These are phyloP conservation scores for Melocanna baccifera DNA, from an alignment of 176 grass and related monocot species.

Conservation along the genomic window DNA sequence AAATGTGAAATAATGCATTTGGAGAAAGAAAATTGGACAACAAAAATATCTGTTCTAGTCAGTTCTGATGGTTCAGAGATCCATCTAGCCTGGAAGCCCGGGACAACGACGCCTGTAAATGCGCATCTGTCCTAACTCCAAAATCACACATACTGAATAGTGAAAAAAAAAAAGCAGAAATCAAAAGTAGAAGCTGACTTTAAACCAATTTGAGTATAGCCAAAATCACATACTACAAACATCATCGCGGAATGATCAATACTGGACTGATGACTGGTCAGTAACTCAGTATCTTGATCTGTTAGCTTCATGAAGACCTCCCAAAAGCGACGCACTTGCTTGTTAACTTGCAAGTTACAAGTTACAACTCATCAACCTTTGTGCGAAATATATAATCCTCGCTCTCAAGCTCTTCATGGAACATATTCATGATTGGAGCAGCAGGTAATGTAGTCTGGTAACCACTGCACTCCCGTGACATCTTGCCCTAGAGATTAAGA, in stretches of 20 bases:
- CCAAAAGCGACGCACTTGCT: not conserved
- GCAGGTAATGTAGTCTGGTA: conserved; percentile 1
- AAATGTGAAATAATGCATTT: not conserved
- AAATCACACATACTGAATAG: not conserved
- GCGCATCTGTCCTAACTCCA: not conserved
- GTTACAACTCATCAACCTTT: conserved; percentile 42
- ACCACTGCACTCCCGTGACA: conserved; percentile 3
- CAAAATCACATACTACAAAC: not conserved
- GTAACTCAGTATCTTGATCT: not conserved
- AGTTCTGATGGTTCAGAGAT: not conserved
- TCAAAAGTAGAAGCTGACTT: too few species aligned
- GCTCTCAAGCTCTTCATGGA: conserved; percentile 77
- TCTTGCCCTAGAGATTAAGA: conserved; percentile 52
- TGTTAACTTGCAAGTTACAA: not conserved
- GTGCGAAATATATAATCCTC: conserved; percentile 83
- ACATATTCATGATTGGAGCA: conserved; percentile 50
- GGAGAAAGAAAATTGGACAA: not conserved
- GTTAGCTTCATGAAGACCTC: not conserved
- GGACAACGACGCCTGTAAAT: not conserved
- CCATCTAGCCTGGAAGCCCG: not conserved
- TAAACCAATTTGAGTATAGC: too few species aligned
- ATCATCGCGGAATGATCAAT: not conserved
- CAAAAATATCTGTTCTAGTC: not conserved
- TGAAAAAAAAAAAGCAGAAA: too few species aligned
- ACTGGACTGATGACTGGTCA: not conserved